Conservation (phyloP, 2,329 filamentous ascomycete species). For the Xylariaceae sp. region DNA sequence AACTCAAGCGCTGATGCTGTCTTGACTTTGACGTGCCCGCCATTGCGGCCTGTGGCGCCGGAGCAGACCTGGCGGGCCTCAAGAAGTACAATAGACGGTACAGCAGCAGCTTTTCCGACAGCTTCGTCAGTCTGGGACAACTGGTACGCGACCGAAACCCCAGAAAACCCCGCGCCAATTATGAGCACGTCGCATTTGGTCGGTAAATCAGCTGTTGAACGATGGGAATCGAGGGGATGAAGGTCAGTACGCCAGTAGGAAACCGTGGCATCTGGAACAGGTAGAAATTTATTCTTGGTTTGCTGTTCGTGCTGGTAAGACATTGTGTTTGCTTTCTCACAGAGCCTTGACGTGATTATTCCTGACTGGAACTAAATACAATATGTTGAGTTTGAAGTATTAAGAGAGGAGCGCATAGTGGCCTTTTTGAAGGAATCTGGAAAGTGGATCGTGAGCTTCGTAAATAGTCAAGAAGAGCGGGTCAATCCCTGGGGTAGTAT, state of each 20-base stretch:
- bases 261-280: constrained; percentile 19
- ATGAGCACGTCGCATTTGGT: constrained; percentile 21
- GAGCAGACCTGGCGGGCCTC: constrained; percentile 26
- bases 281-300: constrained; percentile 14
- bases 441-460: too few species aligned
- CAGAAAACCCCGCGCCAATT: constrained; percentile 24
- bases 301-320: neutral
- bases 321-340: constrained; percentile 7
- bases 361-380: too few species aligned
- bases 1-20: constrained; percentile 5
- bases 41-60: constrained; percentile 28
- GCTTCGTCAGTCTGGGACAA: neutral
- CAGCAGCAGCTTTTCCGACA: neutral
- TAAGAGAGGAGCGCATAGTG: too few species aligned
- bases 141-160: constrained; percentile 24
- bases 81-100: constrained; percentile 23
- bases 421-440: too few species aligned
- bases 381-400: too few species aligned
- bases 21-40: constrained; percentile 27
- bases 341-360: too few species aligned
- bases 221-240: constrained; percentile 24
- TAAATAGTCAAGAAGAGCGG: too few species aligned
- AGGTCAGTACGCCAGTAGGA: constrained; percentile 26
- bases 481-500: too few species aligned
- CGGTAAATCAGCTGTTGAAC: constrained; percentile 22